A percentile compares a stretch with the other conserved stretches of the same genome.
phyloP scores from a whole-genome alignment of 345 rosid genomes.

The Rhodamnia rubescens region DNA sequence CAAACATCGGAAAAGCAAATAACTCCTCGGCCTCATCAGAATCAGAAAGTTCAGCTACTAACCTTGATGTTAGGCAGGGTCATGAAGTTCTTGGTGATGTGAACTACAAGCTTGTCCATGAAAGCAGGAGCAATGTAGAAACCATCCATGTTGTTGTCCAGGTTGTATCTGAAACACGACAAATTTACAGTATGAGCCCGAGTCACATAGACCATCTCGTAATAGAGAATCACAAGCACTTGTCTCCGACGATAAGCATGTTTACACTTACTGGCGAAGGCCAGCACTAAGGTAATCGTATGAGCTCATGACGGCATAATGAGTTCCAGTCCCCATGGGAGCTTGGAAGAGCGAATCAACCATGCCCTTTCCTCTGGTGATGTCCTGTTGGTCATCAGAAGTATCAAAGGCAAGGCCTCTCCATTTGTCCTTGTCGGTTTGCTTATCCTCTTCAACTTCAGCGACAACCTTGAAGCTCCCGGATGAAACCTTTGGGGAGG shows the following conservation, averaged over 20 bases:
- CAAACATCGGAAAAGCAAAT: not conserved
- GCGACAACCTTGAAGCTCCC: constrained; percentile 10
- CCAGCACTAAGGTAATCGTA: constrained; percentile 11
- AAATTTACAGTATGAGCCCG: not conserved
- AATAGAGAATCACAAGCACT: not conserved
- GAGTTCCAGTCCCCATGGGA: constrained; percentile 7
- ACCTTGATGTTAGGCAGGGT: constrained; percentile 15
- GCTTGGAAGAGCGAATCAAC: constrained; percentile 15
- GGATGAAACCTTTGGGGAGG: not conserved
- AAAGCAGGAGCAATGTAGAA: constrained; percentile 18
- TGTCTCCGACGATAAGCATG: not conserved
- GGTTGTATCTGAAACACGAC: constrained; percentile 4
- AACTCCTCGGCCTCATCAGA: not conserved
- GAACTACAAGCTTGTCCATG: constrained; percentile 21
- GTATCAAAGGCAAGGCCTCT: constrained; percentile 7
- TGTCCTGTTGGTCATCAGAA: constrained; percentile 18
- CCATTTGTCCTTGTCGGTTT: constrained; percentile 7
- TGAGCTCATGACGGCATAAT: constrained; percentile 12
- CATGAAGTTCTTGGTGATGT: constrained; percentile 19
- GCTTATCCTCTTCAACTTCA: constrained; percentile 6
- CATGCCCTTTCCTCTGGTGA: constrained; percentile 18
- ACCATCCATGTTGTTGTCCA: constrained; percentile 20
- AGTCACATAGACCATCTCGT: not conserved
- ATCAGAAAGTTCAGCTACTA: not conserved
- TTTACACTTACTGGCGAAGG: constrained; percentile 4